phyloP scores from a whole-genome alignment of 2,329 filamentous ascomycete genomes.

The Penicillium sumatraense region DNA sequence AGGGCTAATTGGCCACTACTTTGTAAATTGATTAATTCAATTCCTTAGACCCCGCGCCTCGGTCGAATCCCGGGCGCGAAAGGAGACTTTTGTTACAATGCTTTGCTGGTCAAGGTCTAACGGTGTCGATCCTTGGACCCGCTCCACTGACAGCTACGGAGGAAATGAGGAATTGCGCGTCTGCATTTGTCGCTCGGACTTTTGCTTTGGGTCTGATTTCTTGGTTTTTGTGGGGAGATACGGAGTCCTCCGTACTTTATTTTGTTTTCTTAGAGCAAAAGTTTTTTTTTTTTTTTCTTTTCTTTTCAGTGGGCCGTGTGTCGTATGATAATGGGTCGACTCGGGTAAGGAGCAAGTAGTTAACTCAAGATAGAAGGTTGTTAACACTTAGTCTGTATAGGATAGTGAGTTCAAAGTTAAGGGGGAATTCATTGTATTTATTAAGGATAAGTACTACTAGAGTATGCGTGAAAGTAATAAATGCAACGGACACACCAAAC shows the following conservation, averaged over 20 bases:
- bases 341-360: background rate
- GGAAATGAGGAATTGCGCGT: background rate
- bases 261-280: background rate
- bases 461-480: background rate
- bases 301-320: background rate
- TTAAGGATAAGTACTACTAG: too few relatives aligned
- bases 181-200: background rate
- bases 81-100: background rate
- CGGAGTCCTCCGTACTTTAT: background rate
- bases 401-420: too few relatives aligned
- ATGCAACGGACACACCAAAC: background rate
- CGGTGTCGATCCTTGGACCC: background rate
- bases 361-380: background rate
- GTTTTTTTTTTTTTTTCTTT: background rate
- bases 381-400: background rate
- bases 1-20: background rate
- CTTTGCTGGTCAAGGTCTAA: background rate
- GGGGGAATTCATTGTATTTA: too few relatives aligned
- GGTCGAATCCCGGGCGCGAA: background rate
- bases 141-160: background rate
- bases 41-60: background rate
- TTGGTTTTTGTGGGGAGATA: background rate
- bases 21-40: background rate
- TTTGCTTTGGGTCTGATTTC: background rate
- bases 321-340: constrained; percentile 8